phyloP scores from a whole-genome alignment of 2,329 filamentous ascomycete genomes.

The Clonostachys rhizophaga region DNA sequence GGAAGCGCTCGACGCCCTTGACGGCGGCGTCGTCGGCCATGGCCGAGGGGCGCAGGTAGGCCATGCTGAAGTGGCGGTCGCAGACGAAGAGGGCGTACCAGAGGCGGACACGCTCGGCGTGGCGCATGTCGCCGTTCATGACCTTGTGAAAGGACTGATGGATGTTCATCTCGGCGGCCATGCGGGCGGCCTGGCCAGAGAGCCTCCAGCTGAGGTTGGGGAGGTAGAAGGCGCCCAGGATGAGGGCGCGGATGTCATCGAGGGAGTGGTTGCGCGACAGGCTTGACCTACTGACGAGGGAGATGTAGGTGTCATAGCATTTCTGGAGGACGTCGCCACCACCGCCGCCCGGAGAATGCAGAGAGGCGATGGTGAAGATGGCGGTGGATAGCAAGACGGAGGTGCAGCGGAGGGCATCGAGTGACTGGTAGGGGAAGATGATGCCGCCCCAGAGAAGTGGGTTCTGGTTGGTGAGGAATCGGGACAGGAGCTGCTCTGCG shows the following conservation, averaged over 20 bases:
- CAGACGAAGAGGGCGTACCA: constrained; percentile 44
- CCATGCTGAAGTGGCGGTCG: constrained; percentile 23
- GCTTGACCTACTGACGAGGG: constrained; percentile 50
- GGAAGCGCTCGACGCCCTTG: constrained; percentile 16
- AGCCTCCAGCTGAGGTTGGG: constrained; percentile 58
- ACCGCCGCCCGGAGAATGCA: constrained; percentile 48
- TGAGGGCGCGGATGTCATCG: constrained; percentile 55
- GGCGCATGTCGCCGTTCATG: constrained; percentile 37
- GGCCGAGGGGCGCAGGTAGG: constrained; percentile 21
- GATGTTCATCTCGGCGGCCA: constrained; percentile 50
- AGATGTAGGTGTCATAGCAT: constrained; percentile 53
- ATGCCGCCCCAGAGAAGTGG: constrained; percentile 46
- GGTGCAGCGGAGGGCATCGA: constrained; percentile 45
- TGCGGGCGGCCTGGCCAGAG: constrained; percentile 52
- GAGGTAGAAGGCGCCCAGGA: constrained; percentile 60
- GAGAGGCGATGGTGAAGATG: constrained; percentile 52
- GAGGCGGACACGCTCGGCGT: constrained; percentile 49
- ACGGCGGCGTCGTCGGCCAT: constrained; percentile 12
- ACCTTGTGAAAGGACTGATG: constrained; percentile 46
- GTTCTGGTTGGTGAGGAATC: constrained; percentile 19
- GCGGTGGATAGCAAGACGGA: constrained; percentile 52
- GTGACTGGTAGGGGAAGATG: constrained; percentile 39
- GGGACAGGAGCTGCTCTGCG: constrained; percentile 39
- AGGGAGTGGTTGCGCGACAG: constrained; percentile 52
- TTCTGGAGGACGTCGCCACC: constrained; percentile 21